Conservation (phyloP, 2,329 filamentous ascomycete genomes). For the Fusarium drepaniforme region DNA sequence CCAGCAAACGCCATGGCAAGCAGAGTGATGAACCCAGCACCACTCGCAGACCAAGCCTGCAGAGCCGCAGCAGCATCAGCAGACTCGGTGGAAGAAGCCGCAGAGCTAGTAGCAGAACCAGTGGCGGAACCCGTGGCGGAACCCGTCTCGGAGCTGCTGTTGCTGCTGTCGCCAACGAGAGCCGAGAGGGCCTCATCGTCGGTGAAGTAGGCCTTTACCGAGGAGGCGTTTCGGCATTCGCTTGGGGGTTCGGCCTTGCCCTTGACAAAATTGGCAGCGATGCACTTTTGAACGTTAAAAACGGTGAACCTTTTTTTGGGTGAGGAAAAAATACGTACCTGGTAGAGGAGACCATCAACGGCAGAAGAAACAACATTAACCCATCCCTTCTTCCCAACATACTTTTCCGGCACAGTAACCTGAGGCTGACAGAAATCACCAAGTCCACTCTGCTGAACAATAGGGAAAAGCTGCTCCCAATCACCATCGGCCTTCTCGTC, state of each 20-base stretch:
- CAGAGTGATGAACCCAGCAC: constrained; percentile 39
- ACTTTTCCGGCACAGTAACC: constrained; percentile 62
- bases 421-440: constrained; percentile 66
- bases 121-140: constrained; percentile 21
- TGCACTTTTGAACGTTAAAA: constrained; percentile 52
- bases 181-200: constrained; percentile 50
- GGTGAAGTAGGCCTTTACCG: constrained; percentile 47
- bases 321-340: constrained; percentile 55
- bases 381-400: constrained; percentile 66
- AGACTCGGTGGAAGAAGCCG: constrained; percentile 35
- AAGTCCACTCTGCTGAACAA: constrained; percentile 66
- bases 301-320: background rate
- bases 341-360: constrained; percentile 67
- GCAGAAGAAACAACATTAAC: constrained; percentile 64
- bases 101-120: constrained; percentile 32
- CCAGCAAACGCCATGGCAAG: constrained; percentile 47
- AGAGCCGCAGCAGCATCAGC: constrained; percentile 42
- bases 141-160: constrained; percentile 15
- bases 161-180: constrained; percentile 42
- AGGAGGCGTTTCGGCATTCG: constrained; percentile 53
- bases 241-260: constrained; percentile 49
- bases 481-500: constrained; percentile 59
- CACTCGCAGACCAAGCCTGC: constrained; percentile 38
- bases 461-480: constrained; percentile 68
- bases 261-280: constrained; percentile 67